Evolutionary conservation across 2,329 filamentous ascomycete species (phyloP), one percentile per base, ranked within the genome.

Genomic region (Colletotrichum caudatum): DNA sequence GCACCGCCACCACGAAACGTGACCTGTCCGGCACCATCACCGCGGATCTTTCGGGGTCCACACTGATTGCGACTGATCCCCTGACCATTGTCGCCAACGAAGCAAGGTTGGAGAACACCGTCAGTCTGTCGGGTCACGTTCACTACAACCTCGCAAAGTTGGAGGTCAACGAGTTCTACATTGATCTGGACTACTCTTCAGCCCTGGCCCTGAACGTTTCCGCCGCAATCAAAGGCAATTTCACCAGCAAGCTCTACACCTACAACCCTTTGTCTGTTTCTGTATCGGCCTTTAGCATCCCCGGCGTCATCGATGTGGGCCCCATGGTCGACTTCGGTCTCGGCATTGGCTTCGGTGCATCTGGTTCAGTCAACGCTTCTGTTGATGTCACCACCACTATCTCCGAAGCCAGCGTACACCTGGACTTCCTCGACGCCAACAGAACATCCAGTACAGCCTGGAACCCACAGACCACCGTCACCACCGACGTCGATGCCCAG

Each of bases 81-180:
- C 67, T 84, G 57, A 80, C 74, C 6, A 76, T 82, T n/a, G 78
- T 76, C 2, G 81, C 81, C 26, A 77, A 83, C 44, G 74, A 75
- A 16, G 81, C 79, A 37, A 72, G 74, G 46, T 77, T 85, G 56
- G 77, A 77, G 20, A 77, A 79, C 39, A 77, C 78, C 20, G 75
- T 83, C 37, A 81, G 80, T 6, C 79, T 85, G 46, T 82, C 82
- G 1, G 83, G 83, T 29, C 80, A 81, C 65, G 77, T 85, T 16
- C 76, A 78, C 60, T 84, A 82, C 76, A 80, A 79, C 71, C 79
- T 84, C 72, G 74, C 77, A 50, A 70, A 71, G n/a, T 75, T 76
- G 44, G 74, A 77, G 54, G 74, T 83, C 7, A 74, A 81, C 50
- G 75, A 78, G 50, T 78, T 85, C 9, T 82, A 80, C 74, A 81